phyloP scores from a whole-genome alignment of 179 eudicot species.

The Beta macrorhiza region DNA sequence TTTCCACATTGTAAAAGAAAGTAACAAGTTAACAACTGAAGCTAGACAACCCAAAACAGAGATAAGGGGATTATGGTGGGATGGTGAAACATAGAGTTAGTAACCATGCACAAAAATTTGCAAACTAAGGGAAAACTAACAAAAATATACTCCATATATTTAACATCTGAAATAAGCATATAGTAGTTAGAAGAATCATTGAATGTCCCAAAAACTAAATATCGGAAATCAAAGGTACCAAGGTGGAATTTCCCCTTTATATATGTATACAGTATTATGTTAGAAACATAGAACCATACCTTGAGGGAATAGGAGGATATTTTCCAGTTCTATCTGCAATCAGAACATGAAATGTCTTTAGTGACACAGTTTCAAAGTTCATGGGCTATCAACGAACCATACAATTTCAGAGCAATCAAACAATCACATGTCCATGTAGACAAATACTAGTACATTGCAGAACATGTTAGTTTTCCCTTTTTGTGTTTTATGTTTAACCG shows the following conservation, averaged over 20 bases:
- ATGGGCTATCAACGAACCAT: neutral
- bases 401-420: slow-evolving; percentile 4
- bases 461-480: neutral
- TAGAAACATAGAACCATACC: slow-evolving; percentile 20
- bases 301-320: slow-evolving; percentile 30
- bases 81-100: neutral
- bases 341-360: neutral
- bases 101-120: neutral
- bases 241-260: slow-evolving; percentile 6
- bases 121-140: neutral
- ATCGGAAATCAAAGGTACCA: slow-evolving; percentile 12
- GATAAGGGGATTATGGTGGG: too few species aligned
- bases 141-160: neutral
- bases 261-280: slow-evolving; percentile 1
- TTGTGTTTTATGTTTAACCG: neutral
- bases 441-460: neutral
- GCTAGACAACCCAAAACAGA: too few species aligned
- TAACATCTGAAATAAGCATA: slow-evolving; percentile 4
- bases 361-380: neutral
- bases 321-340: slow-evolving; percentile 32
- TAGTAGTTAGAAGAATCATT: neutral
- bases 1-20: too few species aligned
- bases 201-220: neutral
- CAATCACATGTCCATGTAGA: neutral
- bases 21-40: too few species aligned